Percentiles rank a stretch among this genome's conserved stretches.
These are phyloP conservation scores for Phytopythium aichiense DNA, from an alignment of 352 stramenopile genomes.

Conservation along the genomic window DNA sequence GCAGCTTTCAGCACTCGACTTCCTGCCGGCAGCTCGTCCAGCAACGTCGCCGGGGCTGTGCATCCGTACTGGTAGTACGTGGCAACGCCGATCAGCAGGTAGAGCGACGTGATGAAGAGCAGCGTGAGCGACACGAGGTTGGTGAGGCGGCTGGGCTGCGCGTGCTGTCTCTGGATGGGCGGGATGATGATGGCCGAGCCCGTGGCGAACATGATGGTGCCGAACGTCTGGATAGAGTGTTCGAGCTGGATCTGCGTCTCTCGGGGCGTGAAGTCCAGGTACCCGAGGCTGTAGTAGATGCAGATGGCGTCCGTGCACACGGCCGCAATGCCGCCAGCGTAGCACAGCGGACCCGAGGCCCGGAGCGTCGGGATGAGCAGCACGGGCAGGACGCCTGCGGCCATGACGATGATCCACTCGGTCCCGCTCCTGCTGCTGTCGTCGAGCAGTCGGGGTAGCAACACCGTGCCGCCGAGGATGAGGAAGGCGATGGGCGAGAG, in stretches of 20 bases:
- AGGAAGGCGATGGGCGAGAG: constrained; percentile 71
- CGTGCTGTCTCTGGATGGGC: constrained; percentile 57
- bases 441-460: constrained; percentile 51
- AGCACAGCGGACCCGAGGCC: constrained; percentile 36
- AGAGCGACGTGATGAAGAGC: constrained; percentile 68
- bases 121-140: constrained; percentile 64
- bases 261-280: constrained; percentile 30
- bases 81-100: constrained; percentile 59
- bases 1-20: constrained; percentile 29
- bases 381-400: constrained; percentile 45
- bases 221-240: constrained; percentile 47
- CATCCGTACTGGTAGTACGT: constrained; percentile 75
- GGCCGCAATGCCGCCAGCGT: constrained; percentile 42
- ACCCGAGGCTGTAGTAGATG: constrained; percentile 41
- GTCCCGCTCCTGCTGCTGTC: constrained; percentile 25
- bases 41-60: constrained; percentile 48
- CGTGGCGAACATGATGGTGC: constrained; percentile 68
- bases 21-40: constrained; percentile 46
- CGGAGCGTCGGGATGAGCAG: constrained; percentile 62
- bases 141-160: constrained; percentile 36
- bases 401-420: constrained; percentile 63
- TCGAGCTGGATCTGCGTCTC: constrained; percentile 47
- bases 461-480: constrained; percentile 54
- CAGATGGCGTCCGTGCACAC: constrained; percentile 50
- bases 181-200: constrained; percentile 65